phyloP scores from a whole-genome alignment of 371 early-diverging fungal genomes.

The Zychaea mexicana region DNA sequence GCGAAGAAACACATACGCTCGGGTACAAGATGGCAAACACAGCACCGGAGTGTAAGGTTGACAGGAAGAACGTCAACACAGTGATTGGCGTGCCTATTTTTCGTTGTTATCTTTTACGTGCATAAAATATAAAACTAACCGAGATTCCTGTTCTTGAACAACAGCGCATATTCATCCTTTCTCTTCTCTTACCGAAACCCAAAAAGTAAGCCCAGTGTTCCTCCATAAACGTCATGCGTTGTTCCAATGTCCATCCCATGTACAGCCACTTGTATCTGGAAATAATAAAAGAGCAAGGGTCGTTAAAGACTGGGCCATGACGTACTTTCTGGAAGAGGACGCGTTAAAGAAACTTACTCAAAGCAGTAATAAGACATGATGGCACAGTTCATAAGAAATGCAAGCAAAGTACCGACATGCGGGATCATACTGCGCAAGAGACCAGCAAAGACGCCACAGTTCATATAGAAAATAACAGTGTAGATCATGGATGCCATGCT shows the following conservation, averaged over 20 bases:
- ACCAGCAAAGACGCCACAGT: conserved; percentile 39
- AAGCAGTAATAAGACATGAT: conserved; percentile 58
- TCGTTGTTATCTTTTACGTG: background rate
- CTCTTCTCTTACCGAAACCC: conserved; percentile 55
- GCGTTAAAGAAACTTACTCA: conserved; percentile 38
- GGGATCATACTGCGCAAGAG: conserved; percentile 36
- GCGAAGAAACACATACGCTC: conserved; percentile 33
- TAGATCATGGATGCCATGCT: conserved; percentile 35
- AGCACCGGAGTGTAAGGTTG: conserved; percentile 46
- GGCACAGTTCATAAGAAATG: conserved; percentile 46
- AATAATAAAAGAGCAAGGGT: background rate
- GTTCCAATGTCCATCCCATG: conserved; percentile 50
- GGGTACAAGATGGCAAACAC: conserved; percentile 53
- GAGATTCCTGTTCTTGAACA: too few species aligned
- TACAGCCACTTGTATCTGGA: conserved; percentile 56
- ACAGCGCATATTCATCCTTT: background rate
- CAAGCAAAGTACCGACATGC: conserved; percentile 30
- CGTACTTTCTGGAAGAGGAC: background rate
- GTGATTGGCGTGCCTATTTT: conserved; percentile 45
- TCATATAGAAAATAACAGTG: conserved; percentile 43
- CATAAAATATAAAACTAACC: background rate
- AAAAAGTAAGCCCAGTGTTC: conserved; percentile 58
- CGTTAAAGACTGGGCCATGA: background rate
- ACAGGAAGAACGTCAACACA: conserved; percentile 47
- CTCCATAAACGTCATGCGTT: conserved; percentile 53